Base-by-base conservation (phyloP, 1,284 basidiomycete species). In the Ganoderma lucidum region DNA sequence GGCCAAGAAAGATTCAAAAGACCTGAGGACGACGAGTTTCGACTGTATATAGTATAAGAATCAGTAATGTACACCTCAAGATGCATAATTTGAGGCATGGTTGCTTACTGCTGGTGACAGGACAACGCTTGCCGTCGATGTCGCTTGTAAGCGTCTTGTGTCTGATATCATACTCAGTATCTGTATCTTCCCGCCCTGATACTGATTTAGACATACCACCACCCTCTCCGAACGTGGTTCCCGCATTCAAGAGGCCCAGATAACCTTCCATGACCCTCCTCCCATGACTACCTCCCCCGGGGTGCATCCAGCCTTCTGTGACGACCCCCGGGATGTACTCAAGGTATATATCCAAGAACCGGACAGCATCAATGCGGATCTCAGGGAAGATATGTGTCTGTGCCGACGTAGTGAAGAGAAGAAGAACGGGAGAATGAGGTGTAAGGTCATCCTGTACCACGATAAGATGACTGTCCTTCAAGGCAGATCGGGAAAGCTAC, bases 351-450 rank as follows among this genome's bases (percentile, higher is more conserved):
- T 95, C 88, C 62, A 99, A 81, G 71, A 97, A 88, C 35, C 90
- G 89, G 71, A 97, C 86, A 0, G 96, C 96, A 78, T 99, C 97
- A 58, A 98, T 86, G 10, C 96, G 88, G 68, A 99, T 94, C 75
- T 97, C 95, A 10, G 96, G 96, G 79, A 96, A 97, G 68, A 99
- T 98, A 76, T 98, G 94, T 0, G 95, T 96, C 78, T 98, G 92
- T 0, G 96, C 96, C 4, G 97, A 97, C 1, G 95, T 91, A 0
- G 92, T 90, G 79, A 96, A 98, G 15, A 98, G 87, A 19, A 97
- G 83, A 2, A 98, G 83, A 0, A 90, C 77, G 0, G 92, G 86
- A 4, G 91, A 86, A 78, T 96, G 95, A 8, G 93, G 95, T 3
- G 83, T 75, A 1, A 96, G 80, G 65, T 88, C 86, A 64, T 88